A percentile compares a stretch with the other conserved stretches of the same genome.
These are phyloP conservation scores for Suhomyces vadensis DNA, from an alignment of 805 yeast species.

Conservation along the genomic window DNA sequence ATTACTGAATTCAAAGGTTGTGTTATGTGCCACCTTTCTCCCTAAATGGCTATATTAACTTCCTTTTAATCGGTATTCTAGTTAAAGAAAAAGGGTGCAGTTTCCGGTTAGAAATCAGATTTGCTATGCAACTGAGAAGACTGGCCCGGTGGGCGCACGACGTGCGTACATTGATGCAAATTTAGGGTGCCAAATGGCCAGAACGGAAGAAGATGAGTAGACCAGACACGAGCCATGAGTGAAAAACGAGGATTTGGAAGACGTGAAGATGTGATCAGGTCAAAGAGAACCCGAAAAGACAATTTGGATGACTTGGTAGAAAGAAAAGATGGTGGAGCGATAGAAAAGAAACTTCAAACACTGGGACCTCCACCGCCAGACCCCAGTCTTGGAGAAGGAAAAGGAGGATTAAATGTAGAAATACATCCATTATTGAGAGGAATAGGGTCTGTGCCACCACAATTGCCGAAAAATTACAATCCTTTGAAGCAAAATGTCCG, in stretches of 20 bases:
- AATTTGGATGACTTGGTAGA: background rate
- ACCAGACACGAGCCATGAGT: too few relatives aligned
- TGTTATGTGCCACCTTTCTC: too few relatives aligned
- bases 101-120: background rate
- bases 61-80: background rate
- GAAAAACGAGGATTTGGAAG: conserved; percentile 1
- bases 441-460: conserved; percentile 25
- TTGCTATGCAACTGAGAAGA: background rate
- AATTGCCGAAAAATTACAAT: conserved; percentile 26
- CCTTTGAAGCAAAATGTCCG: conserved; percentile 31
- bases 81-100: background rate
- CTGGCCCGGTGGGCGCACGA: conserved; percentile 2
- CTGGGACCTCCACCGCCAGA: too few relatives aligned
- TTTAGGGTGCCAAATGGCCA: too few relatives aligned
- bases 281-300: background rate
- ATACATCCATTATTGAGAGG: conserved; percentile 40
- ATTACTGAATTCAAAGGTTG: too few relatives aligned
- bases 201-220: too few relatives aligned
- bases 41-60: too few relatives aligned
- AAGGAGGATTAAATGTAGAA: conserved; percentile 33
- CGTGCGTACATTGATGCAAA: too few relatives aligned
- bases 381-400: conserved; percentile 2
- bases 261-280: background rate
- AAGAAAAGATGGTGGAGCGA: background rate
- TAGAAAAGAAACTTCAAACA: too few relatives aligned